These are phyloP conservation scores for Elsinoe australis DNA, from an alignment of 2,329 filamentous ascomycete species.

Conservation along the genomic window DNA sequence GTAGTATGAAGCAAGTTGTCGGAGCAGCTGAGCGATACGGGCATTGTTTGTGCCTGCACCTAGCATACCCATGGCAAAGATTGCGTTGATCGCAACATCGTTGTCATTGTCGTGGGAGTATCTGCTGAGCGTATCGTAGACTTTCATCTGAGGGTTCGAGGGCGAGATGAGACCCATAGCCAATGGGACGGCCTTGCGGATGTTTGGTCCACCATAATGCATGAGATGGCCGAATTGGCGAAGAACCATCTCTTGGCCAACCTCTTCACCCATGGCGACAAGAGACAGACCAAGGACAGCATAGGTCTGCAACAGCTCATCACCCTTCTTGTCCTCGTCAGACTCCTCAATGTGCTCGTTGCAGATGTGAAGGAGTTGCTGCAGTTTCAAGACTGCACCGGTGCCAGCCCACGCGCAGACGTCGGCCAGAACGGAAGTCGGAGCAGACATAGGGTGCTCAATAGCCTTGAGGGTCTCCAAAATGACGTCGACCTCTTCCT, in stretches of 20 bases:
- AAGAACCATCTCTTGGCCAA: constrained; percentile 97
- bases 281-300: constrained; percentile 89
- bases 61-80: constrained; percentile 96
- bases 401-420: constrained; percentile 98
- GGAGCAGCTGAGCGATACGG: constrained; percentile 82
- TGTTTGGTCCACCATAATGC: constrained; percentile 98
- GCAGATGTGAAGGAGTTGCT: constrained; percentile 94
- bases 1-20: constrained; percentile 96
- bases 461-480: constrained; percentile 94
- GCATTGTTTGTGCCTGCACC: constrained; percentile 98
- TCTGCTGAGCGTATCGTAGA: constrained; percentile 93
- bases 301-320: constrained; percentile 91
- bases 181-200: constrained; percentile 88
- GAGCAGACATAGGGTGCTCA: constrained; percentile 92
- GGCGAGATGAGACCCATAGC: constrained; percentile 95
- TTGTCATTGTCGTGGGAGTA: constrained; percentile 99
- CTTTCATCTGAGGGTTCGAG: constrained; percentile 99
- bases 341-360: constrained; percentile 94
- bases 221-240: constrained; percentile 96
- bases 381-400: constrained; percentile 91
- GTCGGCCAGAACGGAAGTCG: constrained; percentile 87
- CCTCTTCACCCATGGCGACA: constrained; percentile 96
- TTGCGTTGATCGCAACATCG: constrained; percentile 95
- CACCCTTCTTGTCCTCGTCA: constrained; percentile 73
- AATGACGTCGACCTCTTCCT: constrained; percentile 98